A percentile compares a stretch with the other conserved stretches of the same genome.
These are phyloP conservation scores for Aspergillus chevalieri DNA, from an alignment of 2,329 filamentous ascomycete species.

Conservation along the genomic window DNA sequence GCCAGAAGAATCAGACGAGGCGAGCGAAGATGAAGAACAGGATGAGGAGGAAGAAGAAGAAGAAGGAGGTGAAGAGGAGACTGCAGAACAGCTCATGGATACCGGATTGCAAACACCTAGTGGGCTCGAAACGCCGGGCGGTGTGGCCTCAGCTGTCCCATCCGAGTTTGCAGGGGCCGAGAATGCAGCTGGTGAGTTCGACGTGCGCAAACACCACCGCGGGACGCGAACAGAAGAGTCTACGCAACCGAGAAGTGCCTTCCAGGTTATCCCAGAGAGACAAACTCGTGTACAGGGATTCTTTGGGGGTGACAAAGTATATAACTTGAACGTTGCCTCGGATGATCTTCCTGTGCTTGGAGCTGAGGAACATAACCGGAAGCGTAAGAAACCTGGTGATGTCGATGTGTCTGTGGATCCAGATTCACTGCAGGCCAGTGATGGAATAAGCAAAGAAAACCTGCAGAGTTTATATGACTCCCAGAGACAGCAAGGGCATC, in stretches of 20 bases:
- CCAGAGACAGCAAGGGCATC: conserved; percentile 58
- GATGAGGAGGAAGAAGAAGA: conserved; percentile 53
- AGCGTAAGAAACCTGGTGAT: conserved; percentile 94
- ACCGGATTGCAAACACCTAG: conserved; percentile 59
- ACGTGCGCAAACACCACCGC: conserved; percentile 77
- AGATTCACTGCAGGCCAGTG: conserved; percentile 67
- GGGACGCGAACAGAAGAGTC: conserved; percentile 86
- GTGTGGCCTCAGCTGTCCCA: conserved; percentile 71
- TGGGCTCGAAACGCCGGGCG: conserved; percentile 74
- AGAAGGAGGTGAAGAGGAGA: conserved; percentile 39
- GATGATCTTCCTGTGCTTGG: conserved; percentile 67
- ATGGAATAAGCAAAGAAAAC: conserved; percentile 78
- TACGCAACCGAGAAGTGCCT: conserved; percentile 67
- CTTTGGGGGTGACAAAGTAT: conserved; percentile 90
- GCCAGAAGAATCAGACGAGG: conserved; percentile 64
- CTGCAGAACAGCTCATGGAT: not conserved
- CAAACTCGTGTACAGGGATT: conserved; percentile 83
- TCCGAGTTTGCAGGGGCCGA: conserved; percentile 72
- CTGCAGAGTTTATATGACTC: conserved; percentile 73
- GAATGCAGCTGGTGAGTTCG: conserved; percentile 78
- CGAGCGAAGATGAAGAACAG: conserved; percentile 65
- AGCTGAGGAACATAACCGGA: conserved; percentile 67
- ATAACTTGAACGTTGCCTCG: conserved; percentile 67
- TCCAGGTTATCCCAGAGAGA: conserved; percentile 83
- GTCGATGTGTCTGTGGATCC: conserved; percentile 88